Evolutionary conservation across 352 stramenopile genomes (phyloP), one percentile per base, ranked within the genome.

Genomic region (Phytophthora fragariaefolia): DNA sequence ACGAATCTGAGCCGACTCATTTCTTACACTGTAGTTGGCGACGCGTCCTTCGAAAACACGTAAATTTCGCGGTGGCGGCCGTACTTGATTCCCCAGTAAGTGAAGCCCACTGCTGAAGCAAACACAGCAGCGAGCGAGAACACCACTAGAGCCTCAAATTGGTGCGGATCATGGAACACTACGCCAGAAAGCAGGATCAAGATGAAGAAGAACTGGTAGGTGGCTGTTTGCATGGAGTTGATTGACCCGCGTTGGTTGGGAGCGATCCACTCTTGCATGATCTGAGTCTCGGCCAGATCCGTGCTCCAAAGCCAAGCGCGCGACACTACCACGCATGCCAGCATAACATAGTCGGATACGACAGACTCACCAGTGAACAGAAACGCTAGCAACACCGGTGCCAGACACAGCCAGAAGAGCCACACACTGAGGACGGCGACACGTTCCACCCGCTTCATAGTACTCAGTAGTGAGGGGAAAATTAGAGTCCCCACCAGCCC

Each of bases 211-310:
- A 89, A 74, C 63, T 91, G 81, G 54, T 73, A 87, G 52, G 77
- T 76, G 26, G 82, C 82, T 0, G 73, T 87, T 50, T 91, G 82
- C 79, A 91, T 89, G 9, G 79, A 66, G 66, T 88, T 88, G 76
- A 89, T 87, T 20, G 73, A 59, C 30, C 80, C 77, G 32, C 81
- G 80, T 7, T 76, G 67, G 50, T 77, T 66, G 13, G 76, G 70
- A n/a, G 79, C 69, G 53, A 89, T 82, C 76, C 77, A 87, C 67
- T 90, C 82, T 57, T 90, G 82, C 80, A 89, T 89, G 53, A 88
- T 80, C 71, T 91, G 82, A 23, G 79, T 88, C 66, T 89, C 79
- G 6, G 77, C 80, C n/a, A 91, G 52, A 52, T 89, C 80, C 7
- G 63, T 69, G 26, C 56, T 83, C 82, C 82, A 88, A 8, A 90